phyloP scores from a whole-genome alignment of 208 protist genomes.

The Wallacemonas rigidus region DNA sequence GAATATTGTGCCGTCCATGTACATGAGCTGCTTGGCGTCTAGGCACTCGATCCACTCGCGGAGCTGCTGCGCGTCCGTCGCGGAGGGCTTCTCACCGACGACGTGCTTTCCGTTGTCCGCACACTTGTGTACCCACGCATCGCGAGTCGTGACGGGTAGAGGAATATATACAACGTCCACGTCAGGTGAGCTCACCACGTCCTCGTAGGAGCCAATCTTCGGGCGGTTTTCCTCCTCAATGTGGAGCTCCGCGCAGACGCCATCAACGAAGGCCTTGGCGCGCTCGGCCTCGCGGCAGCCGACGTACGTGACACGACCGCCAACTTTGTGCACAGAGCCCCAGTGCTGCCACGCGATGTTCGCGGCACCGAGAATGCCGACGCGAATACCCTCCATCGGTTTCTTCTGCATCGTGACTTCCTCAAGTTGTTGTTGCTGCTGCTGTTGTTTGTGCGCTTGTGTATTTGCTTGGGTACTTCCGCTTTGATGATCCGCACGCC shows the following conservation, averaged over 20 bases:
- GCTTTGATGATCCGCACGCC: too few relatives aligned
- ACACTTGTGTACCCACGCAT: slow-evolving; percentile 50
- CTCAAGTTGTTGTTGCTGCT: too few relatives aligned
- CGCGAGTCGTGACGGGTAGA: slow-evolving; percentile 40
- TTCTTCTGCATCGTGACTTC: too few relatives aligned
- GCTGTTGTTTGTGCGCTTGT: too few relatives aligned
- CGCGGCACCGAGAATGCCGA: slow-evolving; percentile 61
- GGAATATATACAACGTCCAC: slow-evolving; percentile 41
- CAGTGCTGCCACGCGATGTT: slow-evolving; percentile 48
- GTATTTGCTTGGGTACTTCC: too few relatives aligned
- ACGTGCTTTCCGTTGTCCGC: slow-evolving; percentile 61
- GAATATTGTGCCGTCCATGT: slow-evolving; percentile 70
- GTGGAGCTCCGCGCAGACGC: slow-evolving; percentile 22
- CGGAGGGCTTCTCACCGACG: slow-evolving; percentile 61
- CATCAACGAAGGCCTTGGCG: slow-evolving; percentile 37
- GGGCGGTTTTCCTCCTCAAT: slow-evolving; percentile 21
- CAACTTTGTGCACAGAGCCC: slow-evolving; percentile 36
- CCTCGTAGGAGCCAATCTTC: slow-evolving; percentile 31
- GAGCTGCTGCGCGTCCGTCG: slow-evolving; percentile 43
- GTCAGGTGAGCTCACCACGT: slow-evolving; percentile 26
- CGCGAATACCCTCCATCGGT: slow-evolving; percentile 29
- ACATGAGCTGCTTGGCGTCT: slow-evolving; percentile 42
- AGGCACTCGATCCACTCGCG: slow-evolving; percentile 54
- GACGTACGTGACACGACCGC: slow-evolving; percentile 42
- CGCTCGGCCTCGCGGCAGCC: slow-evolving; percentile 44